Percentiles rank a stretch among this genome's conserved stretches.
Conservation (phyloP, 2,329 filamentous ascomycete species). For the Fusarium sp. region DNA sequence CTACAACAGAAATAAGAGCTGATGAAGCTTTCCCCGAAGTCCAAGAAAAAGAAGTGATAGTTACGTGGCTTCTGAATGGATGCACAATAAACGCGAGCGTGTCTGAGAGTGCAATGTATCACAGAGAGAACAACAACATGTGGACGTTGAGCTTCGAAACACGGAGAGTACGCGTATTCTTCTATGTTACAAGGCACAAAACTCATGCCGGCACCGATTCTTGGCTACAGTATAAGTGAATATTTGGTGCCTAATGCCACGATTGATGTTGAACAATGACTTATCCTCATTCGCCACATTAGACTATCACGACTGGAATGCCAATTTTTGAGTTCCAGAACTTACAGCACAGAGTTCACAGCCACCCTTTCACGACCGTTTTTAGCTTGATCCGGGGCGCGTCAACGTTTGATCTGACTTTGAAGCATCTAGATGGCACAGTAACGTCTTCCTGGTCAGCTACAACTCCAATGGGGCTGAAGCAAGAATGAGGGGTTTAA, state of each 20-base stretch:
- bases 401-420: background rate
- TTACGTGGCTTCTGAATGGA: background rate
- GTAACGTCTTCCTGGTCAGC: background rate
- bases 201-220: background rate
- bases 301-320: background rate
- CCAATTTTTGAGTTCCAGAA: background rate
- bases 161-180: background rate
- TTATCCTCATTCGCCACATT: conserved; percentile 9
- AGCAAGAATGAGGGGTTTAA: conserved; percentile 9
- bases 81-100: background rate
- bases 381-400: background rate
- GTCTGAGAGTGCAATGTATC: background rate
- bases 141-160: background rate
- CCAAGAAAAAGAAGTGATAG: background rate
- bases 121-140: background rate
- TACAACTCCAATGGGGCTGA: background rate
- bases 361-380: conserved; percentile 3
- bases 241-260: background rate
- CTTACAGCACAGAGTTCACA: background rate
- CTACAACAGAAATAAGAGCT: background rate
- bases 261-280: background rate
- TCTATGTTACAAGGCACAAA: background rate
- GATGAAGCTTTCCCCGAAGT: background rate
- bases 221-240: background rate
- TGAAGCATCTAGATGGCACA: background rate